A percentile compares a stretch with the other conserved stretches of the same genome.
These are phyloP conservation scores for Hymenoscyphus scutula DNA, from an alignment of 2,329 filamentous ascomycete genomes.

Conservation along the genomic window DNA sequence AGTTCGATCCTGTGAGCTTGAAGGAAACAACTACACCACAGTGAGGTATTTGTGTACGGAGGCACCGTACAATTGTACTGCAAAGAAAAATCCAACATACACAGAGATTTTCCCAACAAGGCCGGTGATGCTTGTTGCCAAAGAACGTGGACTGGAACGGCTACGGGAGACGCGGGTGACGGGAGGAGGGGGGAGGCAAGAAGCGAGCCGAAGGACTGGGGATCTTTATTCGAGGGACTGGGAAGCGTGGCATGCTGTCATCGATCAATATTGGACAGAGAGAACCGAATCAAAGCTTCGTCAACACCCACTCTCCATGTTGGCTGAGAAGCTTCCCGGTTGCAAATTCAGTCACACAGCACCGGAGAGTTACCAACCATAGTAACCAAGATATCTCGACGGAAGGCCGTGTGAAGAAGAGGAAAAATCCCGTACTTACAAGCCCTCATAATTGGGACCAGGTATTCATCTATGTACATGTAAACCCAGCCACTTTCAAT, in stretches of 20 bases:
- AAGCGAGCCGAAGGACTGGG: slow-evolving; percentile 7
- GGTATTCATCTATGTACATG: too few relatives aligned
- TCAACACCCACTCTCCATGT: not conserved
- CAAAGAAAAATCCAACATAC: too few relatives aligned
- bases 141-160: slow-evolving; percentile 3
- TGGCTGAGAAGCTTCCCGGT: not conserved
- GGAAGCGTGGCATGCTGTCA: not conserved
- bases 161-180: not conserved
- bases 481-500: not conserved
- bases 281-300: too few relatives aligned
- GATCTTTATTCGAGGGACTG: not conserved
- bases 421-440: too few relatives aligned
- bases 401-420: too few relatives aligned
- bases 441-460: too few relatives aligned
- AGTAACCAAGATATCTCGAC: too few relatives aligned
- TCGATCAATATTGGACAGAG: not conserved
- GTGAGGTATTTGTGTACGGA: too few relatives aligned
- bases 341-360: not conserved
- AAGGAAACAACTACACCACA: too few relatives aligned
- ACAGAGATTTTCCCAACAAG: too few relatives aligned
- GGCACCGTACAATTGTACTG: too few relatives aligned
- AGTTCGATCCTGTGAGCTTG: too few relatives aligned
- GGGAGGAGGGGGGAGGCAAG: slow-evolving; percentile 9
- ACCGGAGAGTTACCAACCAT: not conserved
- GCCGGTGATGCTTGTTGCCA: not conserved